Conservation (phyloP, 805 yeast genomes). For the Alloascoidea africana region DNA sequence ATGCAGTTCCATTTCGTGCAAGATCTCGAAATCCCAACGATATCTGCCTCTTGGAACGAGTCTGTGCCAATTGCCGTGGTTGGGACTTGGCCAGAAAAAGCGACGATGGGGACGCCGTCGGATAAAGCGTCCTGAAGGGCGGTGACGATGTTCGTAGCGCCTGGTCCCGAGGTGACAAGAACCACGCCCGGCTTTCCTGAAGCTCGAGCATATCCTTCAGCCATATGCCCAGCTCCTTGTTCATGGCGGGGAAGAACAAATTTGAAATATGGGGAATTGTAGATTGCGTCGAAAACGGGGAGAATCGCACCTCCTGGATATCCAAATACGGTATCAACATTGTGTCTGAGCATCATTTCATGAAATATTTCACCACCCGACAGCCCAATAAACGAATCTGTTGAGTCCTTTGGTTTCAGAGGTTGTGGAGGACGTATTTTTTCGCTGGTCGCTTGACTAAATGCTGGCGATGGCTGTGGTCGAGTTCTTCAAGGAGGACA, state of each 20-base stretch:
- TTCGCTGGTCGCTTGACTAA: conserved; percentile 2
- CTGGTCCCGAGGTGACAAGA: conserved; percentile 97
- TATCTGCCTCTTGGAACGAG: conserved; percentile 98
- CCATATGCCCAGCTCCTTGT: conserved; percentile 99
- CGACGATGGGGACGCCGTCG: conserved; percentile 95
- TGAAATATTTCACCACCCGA: conserved; percentile 99
- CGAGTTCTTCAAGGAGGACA: too few relatives aligned
- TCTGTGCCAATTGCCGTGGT: conserved; percentile 95
- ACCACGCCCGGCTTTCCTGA: conserved; percentile 96
- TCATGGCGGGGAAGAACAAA: conserved; percentile 93
- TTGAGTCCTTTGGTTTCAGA: conserved; percentile 32
- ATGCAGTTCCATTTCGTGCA: conserved; percentile 99
- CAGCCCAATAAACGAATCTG: conserved; percentile 80
- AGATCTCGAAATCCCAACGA: conserved; percentile 88
- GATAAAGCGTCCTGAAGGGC: conserved; percentile 96
- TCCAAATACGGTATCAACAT: conserved; percentile 92
- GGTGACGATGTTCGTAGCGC: conserved; percentile 97
- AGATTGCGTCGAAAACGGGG: conserved; percentile 95
- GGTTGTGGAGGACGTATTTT: conserved; percentile 5
- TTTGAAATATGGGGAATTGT: conserved; percentile 75
- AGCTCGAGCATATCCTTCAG: conserved; percentile 96
- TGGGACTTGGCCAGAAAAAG: conserved; percentile 94
- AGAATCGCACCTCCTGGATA: conserved; percentile 98
- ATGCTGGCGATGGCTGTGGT: conserved; percentile 6
- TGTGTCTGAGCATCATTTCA: conserved; percentile 95